A percentile compares a stretch with the other conserved stretches of the same genome.
These are phyloP conservation scores for Penium margaritaceum DNA, from an alignment of 139 green algal species.

Conservation along the genomic window DNA sequence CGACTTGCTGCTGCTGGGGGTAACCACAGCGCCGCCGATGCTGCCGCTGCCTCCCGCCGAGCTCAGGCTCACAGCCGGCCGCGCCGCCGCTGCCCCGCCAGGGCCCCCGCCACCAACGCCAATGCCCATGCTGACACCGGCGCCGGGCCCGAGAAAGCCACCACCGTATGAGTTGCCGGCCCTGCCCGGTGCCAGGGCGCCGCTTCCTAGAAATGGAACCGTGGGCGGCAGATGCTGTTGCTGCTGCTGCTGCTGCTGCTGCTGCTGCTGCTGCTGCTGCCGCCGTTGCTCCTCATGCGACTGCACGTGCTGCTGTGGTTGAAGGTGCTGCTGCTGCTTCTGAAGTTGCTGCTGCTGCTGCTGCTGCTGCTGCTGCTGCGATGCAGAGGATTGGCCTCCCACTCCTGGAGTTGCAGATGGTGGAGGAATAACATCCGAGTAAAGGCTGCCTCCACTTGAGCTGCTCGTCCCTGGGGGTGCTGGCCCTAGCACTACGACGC, in stretches of 20 bases:
- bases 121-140: not conserved
- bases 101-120: not conserved
- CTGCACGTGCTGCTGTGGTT: not conserved
- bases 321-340: not conserved
- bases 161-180: not conserved
- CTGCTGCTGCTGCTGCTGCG: too few relatives aligned
- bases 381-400: too few relatives aligned
- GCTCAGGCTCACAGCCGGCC: not conserved
- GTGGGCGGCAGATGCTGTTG: too few relatives aligned
- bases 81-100: not conserved
- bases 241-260: not conserved
- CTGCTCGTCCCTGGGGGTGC: too few relatives aligned
- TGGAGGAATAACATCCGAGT: too few relatives aligned
- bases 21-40: not conserved
- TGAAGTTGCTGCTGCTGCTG: too few relatives aligned
- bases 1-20: constrained; percentile 15
- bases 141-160: not conserved
- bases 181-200: not conserved
- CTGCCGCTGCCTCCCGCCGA: not conserved
- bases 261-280: not conserved
- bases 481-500: too few relatives aligned
- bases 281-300: not conserved
- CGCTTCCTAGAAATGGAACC: too few relatives aligned
- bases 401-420: too few relatives aligned
- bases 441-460: too few relatives aligned